Percentiles rank a stretch among this genome's conserved stretches.
phyloP scores from a whole-genome alignment of 2,329 filamentous ascomycete genomes.

The Orbilia oligospora region DNA sequence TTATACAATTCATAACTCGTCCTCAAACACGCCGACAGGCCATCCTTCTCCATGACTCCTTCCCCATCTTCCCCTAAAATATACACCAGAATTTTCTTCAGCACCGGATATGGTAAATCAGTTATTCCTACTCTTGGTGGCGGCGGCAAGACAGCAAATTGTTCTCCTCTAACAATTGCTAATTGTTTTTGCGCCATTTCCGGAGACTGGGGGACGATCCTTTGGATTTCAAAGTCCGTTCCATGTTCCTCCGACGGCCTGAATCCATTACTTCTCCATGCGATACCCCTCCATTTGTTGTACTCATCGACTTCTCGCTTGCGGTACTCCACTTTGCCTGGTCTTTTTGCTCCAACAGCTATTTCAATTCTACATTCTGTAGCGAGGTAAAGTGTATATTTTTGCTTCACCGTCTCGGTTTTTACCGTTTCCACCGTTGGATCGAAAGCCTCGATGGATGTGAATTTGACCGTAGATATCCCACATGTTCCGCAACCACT shows the following conservation, averaged over 20 bases:
- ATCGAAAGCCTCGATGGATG: slow-evolving; percentile 24
- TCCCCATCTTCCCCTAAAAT: slow-evolving; percentile 13
- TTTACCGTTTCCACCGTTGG: not conserved
- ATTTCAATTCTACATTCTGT: slow-evolving; percentile 12
- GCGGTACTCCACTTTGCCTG: not conserved
- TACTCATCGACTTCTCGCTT: not conserved
- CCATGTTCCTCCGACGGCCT: not conserved
- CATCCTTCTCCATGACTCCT: not conserved
- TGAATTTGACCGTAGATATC: slow-evolving; percentile 24
- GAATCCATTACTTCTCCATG: not conserved
- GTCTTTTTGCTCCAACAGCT: not conserved
- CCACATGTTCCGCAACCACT: slow-evolving; percentile 25
- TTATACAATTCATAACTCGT: slow-evolving; percentile 20
- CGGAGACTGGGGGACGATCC: not conserved
- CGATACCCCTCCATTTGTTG: not conserved
- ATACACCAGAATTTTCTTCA: slow-evolving; percentile 17
- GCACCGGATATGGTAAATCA: slow-evolving; percentile 26
- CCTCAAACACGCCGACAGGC: not conserved
- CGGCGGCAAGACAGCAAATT: not conserved
- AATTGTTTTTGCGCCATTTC: slow-evolving; percentile 3
- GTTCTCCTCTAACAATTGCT: not conserved
- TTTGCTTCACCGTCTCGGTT: not conserved
- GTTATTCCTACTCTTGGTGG: slow-evolving; percentile 6
- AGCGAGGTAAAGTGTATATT: slow-evolving; percentile 15
- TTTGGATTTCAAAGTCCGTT: not conserved